Percentiles rank a stretch among this genome's conserved stretches.
phyloP scores from a whole-genome alignment of 306 rosid species.

The Corylus americana region DNA sequence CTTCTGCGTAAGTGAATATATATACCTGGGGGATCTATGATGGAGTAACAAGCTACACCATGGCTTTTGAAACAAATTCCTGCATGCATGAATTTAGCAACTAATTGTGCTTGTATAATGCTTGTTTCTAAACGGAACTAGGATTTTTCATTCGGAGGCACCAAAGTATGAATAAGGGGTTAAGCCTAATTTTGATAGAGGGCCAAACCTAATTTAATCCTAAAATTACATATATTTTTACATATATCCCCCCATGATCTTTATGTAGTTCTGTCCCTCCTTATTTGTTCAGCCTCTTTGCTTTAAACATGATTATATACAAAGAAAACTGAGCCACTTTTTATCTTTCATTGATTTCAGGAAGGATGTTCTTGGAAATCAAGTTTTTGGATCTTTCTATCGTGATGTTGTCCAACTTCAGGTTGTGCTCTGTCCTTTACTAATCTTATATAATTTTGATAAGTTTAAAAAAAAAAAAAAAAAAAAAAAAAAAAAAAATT shows the following conservation, averaged over 20 bases:
- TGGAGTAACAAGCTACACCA: constrained; percentile 14
- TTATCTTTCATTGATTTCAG: constrained; percentile 49
- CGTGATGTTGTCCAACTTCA: constrained; percentile 73
- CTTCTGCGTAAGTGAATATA: constrained; percentile 2
- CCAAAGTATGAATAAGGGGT: no score
- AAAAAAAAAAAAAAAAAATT: no score
- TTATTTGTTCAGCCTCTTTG: constrained; percentile 9
- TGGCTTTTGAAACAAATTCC: constrained; percentile 9
- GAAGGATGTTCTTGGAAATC: constrained; percentile 66
- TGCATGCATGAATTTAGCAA: background rate
- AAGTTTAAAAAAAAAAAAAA: no score
- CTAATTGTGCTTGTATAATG: constrained; percentile 12
- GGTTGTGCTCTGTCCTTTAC: constrained; percentile 47
- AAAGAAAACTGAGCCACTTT: constrained; percentile 19
- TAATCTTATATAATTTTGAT: constrained; percentile 11
- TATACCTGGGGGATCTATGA: constrained; percentile 7
- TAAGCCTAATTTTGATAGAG: no score
- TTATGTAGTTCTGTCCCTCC: no score
- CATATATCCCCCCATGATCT: no score
- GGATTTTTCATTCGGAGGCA: no score
- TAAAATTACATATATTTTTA: no score
- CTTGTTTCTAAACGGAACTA: background rate
- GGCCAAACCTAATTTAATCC: no score
- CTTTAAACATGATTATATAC: constrained; percentile 5
- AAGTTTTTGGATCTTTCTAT: constrained; percentile 77